Conservation (phyloP, 257 asterid species). For the Solanum sitiens region DNA sequence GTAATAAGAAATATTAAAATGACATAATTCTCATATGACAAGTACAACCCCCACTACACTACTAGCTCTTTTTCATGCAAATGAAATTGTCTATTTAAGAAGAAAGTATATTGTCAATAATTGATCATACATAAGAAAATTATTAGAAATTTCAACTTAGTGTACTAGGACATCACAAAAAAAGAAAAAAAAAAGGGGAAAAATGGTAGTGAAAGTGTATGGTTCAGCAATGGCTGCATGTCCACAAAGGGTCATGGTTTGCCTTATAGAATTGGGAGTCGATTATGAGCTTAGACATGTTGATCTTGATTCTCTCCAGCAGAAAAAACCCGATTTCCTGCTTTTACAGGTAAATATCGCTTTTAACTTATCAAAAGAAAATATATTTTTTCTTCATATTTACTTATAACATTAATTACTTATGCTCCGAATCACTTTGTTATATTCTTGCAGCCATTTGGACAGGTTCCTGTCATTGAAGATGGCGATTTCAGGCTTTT, state of each 20-base stretch:
- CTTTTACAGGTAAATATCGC: constrained; percentile 33
- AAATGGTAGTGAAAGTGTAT: constrained; percentile 63
- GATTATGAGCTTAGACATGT: constrained; percentile 46
- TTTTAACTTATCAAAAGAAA: background rate
- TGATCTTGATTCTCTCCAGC: constrained; percentile 46
- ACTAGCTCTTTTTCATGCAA: background rate
- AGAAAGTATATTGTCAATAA: background rate
- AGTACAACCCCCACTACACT: constrained; percentile 8
- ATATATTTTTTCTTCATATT: background rate
- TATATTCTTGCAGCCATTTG: constrained; percentile 63
- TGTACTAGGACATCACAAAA: background rate
- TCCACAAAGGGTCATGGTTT: constrained; percentile 65
- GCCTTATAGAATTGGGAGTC: constrained; percentile 50
- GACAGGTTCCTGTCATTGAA: constrained; percentile 75
- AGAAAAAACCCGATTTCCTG: constrained; percentile 39
- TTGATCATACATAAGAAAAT: background rate
- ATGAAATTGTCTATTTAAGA: background rate
- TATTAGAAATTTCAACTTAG: background rate
- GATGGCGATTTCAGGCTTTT: constrained; percentile 78
- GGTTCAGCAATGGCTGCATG: constrained; percentile 63
- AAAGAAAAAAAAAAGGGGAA: background rate
- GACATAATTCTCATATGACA: constrained; percentile 4
- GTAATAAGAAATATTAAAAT: background rate
- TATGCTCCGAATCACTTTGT: background rate
- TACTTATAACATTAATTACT: too few relatives aligned